These are phyloP conservation scores for Saturnispora sanitii DNA, from an alignment of 805 yeast species.

Conservation along the genomic window DNA sequence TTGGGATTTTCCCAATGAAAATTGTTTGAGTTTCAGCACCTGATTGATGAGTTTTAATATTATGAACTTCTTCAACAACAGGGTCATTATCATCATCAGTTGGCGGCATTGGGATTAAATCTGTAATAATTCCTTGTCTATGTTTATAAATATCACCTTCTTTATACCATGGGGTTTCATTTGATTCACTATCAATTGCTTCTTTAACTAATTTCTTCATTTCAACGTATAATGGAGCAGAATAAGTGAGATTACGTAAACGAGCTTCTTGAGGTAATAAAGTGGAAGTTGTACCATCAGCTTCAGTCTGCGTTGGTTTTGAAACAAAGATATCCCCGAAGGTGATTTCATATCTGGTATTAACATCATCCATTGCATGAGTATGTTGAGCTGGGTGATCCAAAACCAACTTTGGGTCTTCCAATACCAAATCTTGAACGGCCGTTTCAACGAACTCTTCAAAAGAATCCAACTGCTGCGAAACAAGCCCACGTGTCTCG, in stretches of 20 bases:
- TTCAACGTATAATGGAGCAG: slow-evolving; percentile 93
- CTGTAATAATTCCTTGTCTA: slow-evolving; percentile 22
- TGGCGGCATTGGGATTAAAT: slow-evolving; percentile 22
- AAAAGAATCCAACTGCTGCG: slow-evolving; percentile 96
- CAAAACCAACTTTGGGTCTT: slow-evolving; percentile 84
- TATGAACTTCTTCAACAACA: slow-evolving; percentile 36
- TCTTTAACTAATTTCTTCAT: slow-evolving; percentile 85
- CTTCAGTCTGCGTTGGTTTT: slow-evolving; percentile 97
- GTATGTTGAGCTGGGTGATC: slow-evolving; percentile 99
- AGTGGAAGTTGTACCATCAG: slow-evolving; percentile 99
- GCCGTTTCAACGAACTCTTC: slow-evolving; percentile 96
- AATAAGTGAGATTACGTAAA: slow-evolving; percentile 88
- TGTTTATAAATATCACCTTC: slow-evolving; percentile 38
- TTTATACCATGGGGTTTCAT: slow-evolving; percentile 50
- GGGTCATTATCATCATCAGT: slow-evolving; percentile 59
- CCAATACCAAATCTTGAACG: slow-evolving; percentile 93
- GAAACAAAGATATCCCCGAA: slow-evolving; percentile 96
- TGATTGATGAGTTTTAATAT: slow-evolving; percentile 24
- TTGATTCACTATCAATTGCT: slow-evolving; percentile 50
- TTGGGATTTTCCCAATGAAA: slow-evolving; percentile 93
- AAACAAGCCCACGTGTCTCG: slow-evolving; percentile 92
- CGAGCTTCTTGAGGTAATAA: slow-evolving; percentile 98
- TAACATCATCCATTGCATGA: slow-evolving; percentile 79
- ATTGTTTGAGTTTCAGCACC: slow-evolving; percentile 35
- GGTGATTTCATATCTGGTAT: slow-evolving; percentile 90